Evolutionary conservation across 2,329 filamentous ascomycete species (phyloP).

Genomic region (Cladosporium velox): DNA sequence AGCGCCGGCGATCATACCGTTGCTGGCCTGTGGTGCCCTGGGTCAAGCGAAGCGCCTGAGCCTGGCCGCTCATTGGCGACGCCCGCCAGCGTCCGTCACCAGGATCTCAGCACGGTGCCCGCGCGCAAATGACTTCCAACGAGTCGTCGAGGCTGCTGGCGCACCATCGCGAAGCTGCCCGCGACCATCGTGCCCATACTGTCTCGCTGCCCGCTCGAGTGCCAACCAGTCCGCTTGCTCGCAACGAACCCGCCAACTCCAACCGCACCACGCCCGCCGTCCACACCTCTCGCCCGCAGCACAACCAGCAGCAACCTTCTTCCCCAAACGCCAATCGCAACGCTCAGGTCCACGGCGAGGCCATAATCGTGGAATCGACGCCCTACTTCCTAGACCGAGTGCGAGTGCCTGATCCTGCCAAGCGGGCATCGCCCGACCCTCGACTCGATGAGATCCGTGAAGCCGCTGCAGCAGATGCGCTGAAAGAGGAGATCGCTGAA

Average conservation of each 20-base stretch:
- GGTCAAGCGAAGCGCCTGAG: conserved; percentile 10
- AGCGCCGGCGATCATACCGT: conserved; percentile 15
- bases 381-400: conserved; percentile 20
- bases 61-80: conserved; percentile 20
- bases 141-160: conserved; percentile 15
- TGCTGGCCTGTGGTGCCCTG: conserved; percentile 8
- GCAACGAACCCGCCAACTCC: conserved; percentile 4
- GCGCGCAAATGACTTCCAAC: conserved; percentile 17
- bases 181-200: conserved; percentile 13
- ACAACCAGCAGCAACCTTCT: not conserved
- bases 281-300: conserved; percentile 3
- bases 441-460: conserved; percentile 30
- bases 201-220: conserved; percentile 7
- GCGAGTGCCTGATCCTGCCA: conserved; percentile 27
- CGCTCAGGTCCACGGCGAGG: conserved; percentile 10
- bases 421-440: conserved; percentile 26
- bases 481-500: conserved; percentile 29
- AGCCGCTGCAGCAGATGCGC: conserved; percentile 31
- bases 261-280: conserved; percentile 3
- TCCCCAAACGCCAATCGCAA: conserved; percentile 21
- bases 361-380: conserved; percentile 1
- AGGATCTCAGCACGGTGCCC: conserved; percentile 12
- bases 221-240: conserved; percentile 18
- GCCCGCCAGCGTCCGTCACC: conserved; percentile 7
- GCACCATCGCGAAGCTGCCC: conserved; percentile 15